Base-by-base conservation (phyloP, 768 basidiomycete species). In the Lactarius pseudohatsudake region DNA sequence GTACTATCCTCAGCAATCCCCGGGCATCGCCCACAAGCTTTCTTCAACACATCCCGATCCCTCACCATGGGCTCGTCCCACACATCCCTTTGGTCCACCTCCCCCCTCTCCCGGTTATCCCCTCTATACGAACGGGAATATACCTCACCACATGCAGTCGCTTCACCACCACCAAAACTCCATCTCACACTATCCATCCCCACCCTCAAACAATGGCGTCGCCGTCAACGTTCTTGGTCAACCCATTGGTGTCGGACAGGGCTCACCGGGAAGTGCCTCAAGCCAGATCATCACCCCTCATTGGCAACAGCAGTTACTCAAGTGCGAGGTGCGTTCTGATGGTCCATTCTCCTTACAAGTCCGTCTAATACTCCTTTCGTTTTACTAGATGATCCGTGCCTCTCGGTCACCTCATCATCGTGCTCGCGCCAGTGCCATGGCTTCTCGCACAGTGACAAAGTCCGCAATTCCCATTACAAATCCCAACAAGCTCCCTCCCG, bases 401-500 rank as follows among this genome's bases (percentile, higher is more conserved):
- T 88, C 92, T 30, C 87, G 90, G 64, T 90, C 92, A 3, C 93
- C 94, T 0, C 95, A 98, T 76, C 95, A 97, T 74, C 89, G 96
- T 62, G 97, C 97, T 15, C 85, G 96, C 57, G 90, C 94, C n/a
- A 96, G 91, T 67, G 95, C 95, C 59, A 89, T 98, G 84, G 92
- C 94, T 41, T 90, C 92, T 22, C 86, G 97, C 57, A 91, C 90
- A 18, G 85, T 91, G 66, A 81, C 91, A 50, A 96, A 94, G 78
- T 85, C 91, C 36, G 92, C 93, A 47, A 91, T 97, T 67, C 86
- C 92, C 55, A 98, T 96, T 76, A 90, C 91, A 65, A 93, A 98
- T 76, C 95, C 96, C 22, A 96, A 94, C 71, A 79, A 81, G 61
- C 77, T 85, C 73, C 82, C 83, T 34, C 73, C 78, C 60, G 79